Percentiles rank a stretch among this genome's conserved stretches.
Conservation (phyloP, 768 basidiomycete genomes). For the Amyloporia xantha region DNA sequence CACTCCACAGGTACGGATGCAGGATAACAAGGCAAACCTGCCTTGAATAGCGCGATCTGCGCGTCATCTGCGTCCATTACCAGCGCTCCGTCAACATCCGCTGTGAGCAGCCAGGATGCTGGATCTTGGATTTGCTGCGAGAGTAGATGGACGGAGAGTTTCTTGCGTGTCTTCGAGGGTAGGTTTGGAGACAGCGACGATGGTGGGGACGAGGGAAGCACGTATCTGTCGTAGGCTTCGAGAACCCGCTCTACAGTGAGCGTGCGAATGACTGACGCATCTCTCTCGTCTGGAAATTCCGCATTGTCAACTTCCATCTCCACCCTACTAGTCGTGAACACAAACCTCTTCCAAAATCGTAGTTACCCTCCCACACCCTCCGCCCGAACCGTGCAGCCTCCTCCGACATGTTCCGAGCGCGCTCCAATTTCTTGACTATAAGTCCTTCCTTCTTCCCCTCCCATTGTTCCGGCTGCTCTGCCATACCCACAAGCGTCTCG, state of each 20-base stretch:
- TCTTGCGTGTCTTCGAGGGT: conserved; percentile 11
- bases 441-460: conserved; percentile 17
- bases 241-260: conserved; percentile 14
- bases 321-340: background rate
- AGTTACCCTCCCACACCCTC: conserved; percentile 16
- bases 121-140: conserved; percentile 14
- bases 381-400: conserved; percentile 21
- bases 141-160: conserved; percentile 19
- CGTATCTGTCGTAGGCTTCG: conserved; percentile 13
- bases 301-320: background rate
- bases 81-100: background rate
- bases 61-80: conserved; percentile 4
- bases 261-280: conserved; percentile 11
- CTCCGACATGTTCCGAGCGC: conserved; percentile 19
- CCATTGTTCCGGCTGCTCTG: background rate
- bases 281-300: conserved; percentile 12
- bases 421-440: conserved; percentile 18
- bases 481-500: conserved; percentile 9
- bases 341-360: conserved; percentile 21
- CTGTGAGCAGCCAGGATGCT: background rate
- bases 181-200: too few relatives aligned
- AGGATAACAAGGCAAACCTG: conserved; percentile 15
- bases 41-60: conserved; percentile 13
- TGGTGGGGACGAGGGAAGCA: conserved; percentile 17
- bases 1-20: conserved; percentile 13